phyloP scores from a whole-genome alignment of 1,284 basidiomycete genomes.

The Boletellus dicymbophilus region DNA sequence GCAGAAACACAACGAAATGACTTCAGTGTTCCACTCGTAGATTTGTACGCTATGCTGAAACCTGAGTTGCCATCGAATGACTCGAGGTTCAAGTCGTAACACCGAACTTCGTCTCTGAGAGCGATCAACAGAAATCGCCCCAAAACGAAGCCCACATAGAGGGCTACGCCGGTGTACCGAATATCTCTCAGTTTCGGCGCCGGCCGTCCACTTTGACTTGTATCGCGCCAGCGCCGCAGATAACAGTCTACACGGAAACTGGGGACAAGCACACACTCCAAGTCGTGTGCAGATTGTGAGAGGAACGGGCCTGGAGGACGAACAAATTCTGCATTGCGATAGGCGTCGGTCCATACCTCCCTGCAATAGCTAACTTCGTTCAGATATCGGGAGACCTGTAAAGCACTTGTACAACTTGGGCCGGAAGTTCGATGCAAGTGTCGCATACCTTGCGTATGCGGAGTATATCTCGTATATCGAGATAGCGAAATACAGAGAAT shows the following conservation, averaged over 20 bases:
- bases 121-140: constrained; percentile 19
- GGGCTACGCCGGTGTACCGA: constrained; percentile 9
- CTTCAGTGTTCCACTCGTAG: neutral
- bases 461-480: neutral
- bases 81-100: constrained; percentile 20
- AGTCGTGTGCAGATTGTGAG: constrained; percentile 14
- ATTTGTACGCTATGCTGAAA: constrained; percentile 16
- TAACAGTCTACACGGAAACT: constrained; percentile 8
- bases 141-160: constrained; percentile 14
- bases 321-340: constrained; percentile 14
- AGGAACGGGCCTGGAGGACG: constrained; percentile 20
- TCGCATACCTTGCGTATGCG: neutral
- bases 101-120: constrained; percentile 15
- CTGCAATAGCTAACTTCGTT: constrained; percentile 2
- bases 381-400: constrained; percentile 23
- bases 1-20: constrained; percentile 20
- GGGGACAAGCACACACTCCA: constrained; percentile 13
- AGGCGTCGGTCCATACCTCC: constrained; percentile 17
- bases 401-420: neutral
- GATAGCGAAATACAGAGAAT: neutral
- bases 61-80: constrained; percentile 9
- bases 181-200: constrained; percentile 8
- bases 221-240: neutral
- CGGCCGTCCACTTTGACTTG: neutral
- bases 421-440: neutral